Base-by-base conservation (phyloP, 495 filamentous ascomycete genomes). In the Clavariopsis aquatica region DNA sequence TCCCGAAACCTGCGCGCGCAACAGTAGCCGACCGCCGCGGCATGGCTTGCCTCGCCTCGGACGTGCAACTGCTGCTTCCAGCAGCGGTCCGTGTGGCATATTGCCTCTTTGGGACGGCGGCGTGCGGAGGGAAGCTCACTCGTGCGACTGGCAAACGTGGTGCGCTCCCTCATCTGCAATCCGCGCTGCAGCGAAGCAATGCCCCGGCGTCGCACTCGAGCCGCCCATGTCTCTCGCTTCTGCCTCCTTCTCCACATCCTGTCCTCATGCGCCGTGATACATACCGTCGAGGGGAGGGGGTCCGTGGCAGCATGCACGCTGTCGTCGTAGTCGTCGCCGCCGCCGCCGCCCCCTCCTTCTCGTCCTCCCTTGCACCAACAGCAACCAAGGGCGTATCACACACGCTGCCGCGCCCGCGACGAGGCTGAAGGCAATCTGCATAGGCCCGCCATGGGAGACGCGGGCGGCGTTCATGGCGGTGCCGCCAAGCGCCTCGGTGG, bases 111-210 rank as follows among this genome's bases (percentile, higher is more conserved):
- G 15, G 43, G 54, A 22, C n/a, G 7, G 8, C 20, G n/a, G 2
- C 38, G 3, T 43, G 36, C 17, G 23, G 52, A 8, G 38, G 34
- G n/a, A 52, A n/a, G n/a, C n/a, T n/a, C n/a, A 36, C 10, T 58
- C 36, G 62, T 65, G 55, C 29, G 19, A 59, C 62, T 41, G 4
- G 54, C 17, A 24, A 65, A 65, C 62, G 62, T 65, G 45, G 38
- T 10, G 38, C 5, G 62, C 52, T 63, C 52, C 58, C 43, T 34
- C 47, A 22, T 31, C 15, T 41, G 53, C 19, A 43, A 57, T 22
- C 31, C 53, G 27, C 27, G 49, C 20, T 8, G 49, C 2, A 43
- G 13, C 5, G n/a, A 43, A 43, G 12, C n/a, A 43, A 43, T 17
- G 38, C 38, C 38, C 15, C 38, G 8, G 3, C 38, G n/a, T 43